Evolutionary conservation across 1,139 yeast genomes (phyloP), one percentile per base, ranked within the genome.

Genomic region (Zygoascus meyerae): DNA sequence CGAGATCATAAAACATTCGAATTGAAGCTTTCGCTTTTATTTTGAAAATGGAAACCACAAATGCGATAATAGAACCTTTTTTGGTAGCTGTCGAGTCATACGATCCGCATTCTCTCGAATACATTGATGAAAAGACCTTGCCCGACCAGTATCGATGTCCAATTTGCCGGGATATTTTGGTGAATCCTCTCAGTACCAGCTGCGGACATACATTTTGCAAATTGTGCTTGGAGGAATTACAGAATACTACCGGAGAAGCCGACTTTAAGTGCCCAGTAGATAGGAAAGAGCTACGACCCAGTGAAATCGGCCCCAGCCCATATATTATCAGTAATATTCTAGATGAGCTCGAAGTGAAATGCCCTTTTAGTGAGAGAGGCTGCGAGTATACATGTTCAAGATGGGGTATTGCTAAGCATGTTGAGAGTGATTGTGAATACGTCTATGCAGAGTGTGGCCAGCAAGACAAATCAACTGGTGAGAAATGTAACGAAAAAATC

Each of bases 231-330:
- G 34, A 44, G 12, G 48, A 50, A 12, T 55, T 16, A 32, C 46
- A 12, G 47, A 46, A 18, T 41, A 55, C 18, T 34, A 35, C 30
- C n/a, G 33, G 35, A 14, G 48, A 34, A 31, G 18, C 30, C n/a
- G 46, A 55, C 15, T 56, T 57, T 32, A 67, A 69, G 42, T 82
- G 89, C 60, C 87, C 89, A 0, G 67, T 82, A 29, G 89, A 82
- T 64, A 65, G 89, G 43, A 77, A 77, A 1, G 73, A 75, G 61
- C 69, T 52, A 53, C 38, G 50, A 8, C 48, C 32, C n/a, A 16
- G 73, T 47, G 81, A 77, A 52, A 62, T 81, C 26, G 74, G 70
- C 48, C 83, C 85, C 3, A 76, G 87, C 0, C 86, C 89, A 1
- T 71, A 79, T 14, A 64, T 82, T 12, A 69, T 83, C 9, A 64